These are phyloP conservation scores for Solanum chilense DNA, from an alignment of 257 asterid genomes.

Conservation along the genomic window DNA sequence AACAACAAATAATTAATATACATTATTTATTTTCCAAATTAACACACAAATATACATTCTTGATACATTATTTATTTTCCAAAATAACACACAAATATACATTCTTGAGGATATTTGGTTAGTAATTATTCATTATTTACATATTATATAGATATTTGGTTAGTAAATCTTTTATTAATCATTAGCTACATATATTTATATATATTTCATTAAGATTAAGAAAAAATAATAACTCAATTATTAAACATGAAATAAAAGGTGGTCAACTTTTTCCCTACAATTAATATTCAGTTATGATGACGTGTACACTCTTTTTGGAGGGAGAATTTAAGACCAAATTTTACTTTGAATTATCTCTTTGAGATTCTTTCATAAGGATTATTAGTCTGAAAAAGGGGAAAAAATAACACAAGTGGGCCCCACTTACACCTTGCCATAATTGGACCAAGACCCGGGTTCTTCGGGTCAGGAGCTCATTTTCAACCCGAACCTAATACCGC, in stretches of 20 bases:
- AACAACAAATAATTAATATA: too few species aligned
- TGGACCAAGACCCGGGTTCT: neutral
- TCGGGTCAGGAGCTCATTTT: conserved; percentile 14
- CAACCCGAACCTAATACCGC: conserved; percentile 24
- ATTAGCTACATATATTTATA: too few species aligned
- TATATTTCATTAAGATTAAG: too few species aligned
- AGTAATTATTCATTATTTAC: too few species aligned
- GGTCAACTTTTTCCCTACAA: neutral
- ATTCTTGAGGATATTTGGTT: too few species aligned
- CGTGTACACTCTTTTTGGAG: neutral
- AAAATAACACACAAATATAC: too few species aligned
- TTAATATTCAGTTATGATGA: neutral
- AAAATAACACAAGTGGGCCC: neutral
- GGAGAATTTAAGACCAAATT: neutral
- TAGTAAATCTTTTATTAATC: too few species aligned
- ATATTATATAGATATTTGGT: too few species aligned
- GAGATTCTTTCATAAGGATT: neutral
- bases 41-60: too few species aligned
- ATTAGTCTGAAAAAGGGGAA: neutral
- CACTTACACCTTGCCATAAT: neutral
- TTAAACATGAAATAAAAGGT: neutral
- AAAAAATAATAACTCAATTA: neutral
- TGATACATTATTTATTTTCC: neutral
- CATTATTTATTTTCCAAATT: too few species aligned
- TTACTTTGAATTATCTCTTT: neutral